Base-by-base conservation (phyloP, 768 basidiomycete genomes). In the Paxillus involutus region DNA sequence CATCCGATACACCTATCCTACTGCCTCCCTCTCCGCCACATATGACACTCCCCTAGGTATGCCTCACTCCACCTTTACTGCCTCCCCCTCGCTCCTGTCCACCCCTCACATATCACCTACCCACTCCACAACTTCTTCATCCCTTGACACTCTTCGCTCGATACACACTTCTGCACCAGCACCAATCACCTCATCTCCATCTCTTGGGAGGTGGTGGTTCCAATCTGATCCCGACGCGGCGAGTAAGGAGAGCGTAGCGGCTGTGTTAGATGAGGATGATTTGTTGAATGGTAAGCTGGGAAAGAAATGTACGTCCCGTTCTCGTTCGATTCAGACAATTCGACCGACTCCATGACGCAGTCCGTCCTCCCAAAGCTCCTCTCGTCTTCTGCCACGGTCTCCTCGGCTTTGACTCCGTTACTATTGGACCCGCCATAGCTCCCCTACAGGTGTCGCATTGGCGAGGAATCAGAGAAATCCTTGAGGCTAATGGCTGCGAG, bases 321-420 rank as follows among this genome's bases (percentile, higher is more conserved):
- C 32, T 17, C 30, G 49, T 44, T 29, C 36, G 47, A 36, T 17
- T 39, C 19, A 41, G 29, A 17, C 26, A 44, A 52, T 58, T 53
- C 41, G 39, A 11, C 39, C 51, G 17, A 58, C 47, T 24, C 33
- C 5, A 35, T 56, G 24, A 16, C 24, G 6, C 67, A 93, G 91
- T 95, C 65, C 80, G 81, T 5, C 77, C 91, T 1, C 88, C 95
- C 0, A 81, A 81, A 54, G 84, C 92, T 58, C 96, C 96, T 0
- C 72, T 98, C 43, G 88, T 98, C 1, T 98, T 98, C 71, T 98
- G 96, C 61, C 96, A 98, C 66, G 96, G 95, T 9, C 80, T 97
- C 1, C 79, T 98, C 8, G 92, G 93, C 1, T 95, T 94, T 59
- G 92, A 95, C 66, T 86, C 85, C 0, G 82, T 94, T 60, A 88